phyloP scores from a whole-genome alignment of 176 grass and related monocot genomes.

The Elymus sibiricus region DNA sequence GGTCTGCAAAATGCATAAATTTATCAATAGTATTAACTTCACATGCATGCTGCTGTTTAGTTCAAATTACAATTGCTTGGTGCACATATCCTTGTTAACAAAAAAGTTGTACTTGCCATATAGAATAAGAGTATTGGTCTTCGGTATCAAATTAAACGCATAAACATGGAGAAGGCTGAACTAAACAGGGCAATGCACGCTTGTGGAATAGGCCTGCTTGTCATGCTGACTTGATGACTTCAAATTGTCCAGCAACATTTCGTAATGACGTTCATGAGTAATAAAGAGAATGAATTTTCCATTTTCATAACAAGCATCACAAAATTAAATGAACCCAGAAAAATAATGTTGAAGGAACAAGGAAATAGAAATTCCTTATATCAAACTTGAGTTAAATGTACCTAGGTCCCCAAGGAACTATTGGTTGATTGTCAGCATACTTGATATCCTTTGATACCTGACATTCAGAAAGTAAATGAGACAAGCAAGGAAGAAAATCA shows the following conservation, averaged over 20 bases:
- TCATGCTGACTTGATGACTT: not conserved
- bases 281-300: not conserved
- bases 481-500: not conserved
- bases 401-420: constrained; percentile 91
- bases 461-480: not conserved
- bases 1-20: constrained; percentile 57
- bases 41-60: not conserved
- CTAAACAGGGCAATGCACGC: not conserved
- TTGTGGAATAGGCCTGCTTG: not conserved
- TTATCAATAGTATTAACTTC: not conserved
- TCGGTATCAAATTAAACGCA: constrained; percentile 3
- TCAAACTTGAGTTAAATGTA: constrained; percentile 28
- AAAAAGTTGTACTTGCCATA: not conserved
- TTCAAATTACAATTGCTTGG: not conserved
- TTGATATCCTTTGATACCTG: constrained; percentile 96
- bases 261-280: not conserved
- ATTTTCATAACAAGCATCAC: constrained; percentile 8
- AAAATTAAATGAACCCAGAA: not conserved
- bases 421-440: constrained; percentile 88
- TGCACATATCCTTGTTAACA: constrained; percentile 6
- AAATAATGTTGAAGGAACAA: not conserved
- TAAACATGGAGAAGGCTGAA: not conserved
- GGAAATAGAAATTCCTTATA: constrained; percentile 6
- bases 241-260: not conserved
- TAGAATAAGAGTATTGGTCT: not conserved